phyloP scores from a whole-genome alignment of 2,329 filamentous ascomycete species.

The Cordyceps fumosorosea region DNA sequence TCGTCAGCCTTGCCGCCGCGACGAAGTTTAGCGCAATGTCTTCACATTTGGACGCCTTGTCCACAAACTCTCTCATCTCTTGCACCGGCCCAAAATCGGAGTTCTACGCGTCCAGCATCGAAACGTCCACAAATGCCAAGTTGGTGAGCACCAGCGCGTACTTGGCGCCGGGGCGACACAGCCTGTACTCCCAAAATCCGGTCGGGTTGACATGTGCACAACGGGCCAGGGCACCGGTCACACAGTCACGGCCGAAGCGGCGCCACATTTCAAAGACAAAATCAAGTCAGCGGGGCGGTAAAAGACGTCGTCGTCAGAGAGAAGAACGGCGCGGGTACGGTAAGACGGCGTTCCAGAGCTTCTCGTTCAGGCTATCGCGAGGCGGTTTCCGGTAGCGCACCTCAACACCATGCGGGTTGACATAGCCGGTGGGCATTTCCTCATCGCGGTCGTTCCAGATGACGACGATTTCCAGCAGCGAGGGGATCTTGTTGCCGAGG shows the following conservation, averaged over 20 bases:
- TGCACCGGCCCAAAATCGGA: slow-evolving; percentile 26
- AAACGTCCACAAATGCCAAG: slow-evolving; percentile 31
- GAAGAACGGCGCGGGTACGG: slow-evolving; percentile 32
- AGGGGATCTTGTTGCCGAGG: slow-evolving; percentile 26
- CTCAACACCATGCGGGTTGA: slow-evolving; percentile 24
- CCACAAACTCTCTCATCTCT: slow-evolving; percentile 30
- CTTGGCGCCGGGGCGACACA: slow-evolving; percentile 25
- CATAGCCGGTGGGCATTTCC: slow-evolving; percentile 22
- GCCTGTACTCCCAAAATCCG: slow-evolving; percentile 26
- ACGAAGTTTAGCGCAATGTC: slow-evolving; percentile 34
- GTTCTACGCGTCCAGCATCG: slow-evolving; percentile 33
- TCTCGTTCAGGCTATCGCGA: slow-evolving; percentile 31
- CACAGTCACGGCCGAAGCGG: slow-evolving; percentile 28
- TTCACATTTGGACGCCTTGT: slow-evolving; percentile 34
- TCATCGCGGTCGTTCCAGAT: slow-evolving; percentile 32
- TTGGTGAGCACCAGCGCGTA: slow-evolving; percentile 33
- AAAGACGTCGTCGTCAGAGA: slow-evolving; percentile 35
- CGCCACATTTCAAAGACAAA: slow-evolving; percentile 36
- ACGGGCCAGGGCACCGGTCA: slow-evolving; percentile 31
- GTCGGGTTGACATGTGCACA: slow-evolving; percentile 23
- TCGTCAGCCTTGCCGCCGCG: slow-evolving; percentile 21
- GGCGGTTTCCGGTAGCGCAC: slow-evolving; percentile 29
- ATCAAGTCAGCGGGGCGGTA: slow-evolving; percentile 32
- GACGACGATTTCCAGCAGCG: slow-evolving; percentile 31
- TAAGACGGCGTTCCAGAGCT: slow-evolving; percentile 30